Evolutionary conservation across 164 flowering plant genomes (phyloP), one percentile per base, ranked within the genome.

Genomic region (Santalum album): DNA sequence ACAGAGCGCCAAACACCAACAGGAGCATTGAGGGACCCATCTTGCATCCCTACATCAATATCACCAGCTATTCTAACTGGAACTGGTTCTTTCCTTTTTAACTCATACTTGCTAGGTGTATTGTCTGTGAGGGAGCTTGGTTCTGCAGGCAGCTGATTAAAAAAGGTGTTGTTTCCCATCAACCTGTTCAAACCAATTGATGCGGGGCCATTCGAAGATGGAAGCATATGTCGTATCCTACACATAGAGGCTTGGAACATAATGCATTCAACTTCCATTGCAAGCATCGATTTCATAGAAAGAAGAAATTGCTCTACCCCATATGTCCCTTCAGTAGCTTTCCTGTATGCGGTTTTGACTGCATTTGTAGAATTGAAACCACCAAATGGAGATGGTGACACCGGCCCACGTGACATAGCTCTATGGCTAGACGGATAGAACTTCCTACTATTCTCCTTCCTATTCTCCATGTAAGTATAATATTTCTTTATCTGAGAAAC

Each of bases 1-100:
- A 89, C 97, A 61, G 96, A 61, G 52, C 99, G 91, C 99, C 99
- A 94, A 65, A 94, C 97, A 54, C 96, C 94, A 61, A 87, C 84
- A 54, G 95, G 85, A 32, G 95, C 76, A 77, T 69, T 80, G 34
- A 77, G 69, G 22, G 78, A 65, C 24, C 90, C 86, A 69, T 94
- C 95, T 48, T 76, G 76, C 61, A 81, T 42, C 58, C 86, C 88
- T 32, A 78, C 76, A 56, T 85, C 96, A 58, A 79, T 38, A 69
- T 86, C 92, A 59, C 96, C 96, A 49, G 88, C 91, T 65, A 94
- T 82, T 72, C 96, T 80, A 44, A 81, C 76, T 3, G 96, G 90
- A 59, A 85, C 74, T 23, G 64, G 26, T 39, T 89, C 96, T 69
- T 75, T 85, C 72, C 82, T 89, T 68, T 80, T 84, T 29, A 72